These are phyloP conservation scores for Microstegium vimineum DNA, from an alignment of 176 grass and related monocot genomes.

Conservation along the genomic window DNA sequence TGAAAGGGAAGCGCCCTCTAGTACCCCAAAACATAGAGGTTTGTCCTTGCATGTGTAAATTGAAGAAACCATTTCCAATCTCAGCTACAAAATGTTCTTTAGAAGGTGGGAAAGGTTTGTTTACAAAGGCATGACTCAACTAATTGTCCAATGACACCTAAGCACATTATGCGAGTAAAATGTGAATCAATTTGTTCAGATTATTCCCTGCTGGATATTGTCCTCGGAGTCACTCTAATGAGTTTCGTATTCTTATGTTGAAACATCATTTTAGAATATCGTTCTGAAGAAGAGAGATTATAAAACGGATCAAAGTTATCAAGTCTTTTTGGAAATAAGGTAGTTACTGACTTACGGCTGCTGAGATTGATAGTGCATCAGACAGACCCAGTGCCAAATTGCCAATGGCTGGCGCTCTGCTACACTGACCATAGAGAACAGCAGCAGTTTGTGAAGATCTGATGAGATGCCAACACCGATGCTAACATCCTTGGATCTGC, in stretches of 20 bases:
- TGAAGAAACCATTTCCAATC: neutral
- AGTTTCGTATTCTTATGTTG: constrained; percentile 6
- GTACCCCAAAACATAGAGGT: constrained; percentile 75
- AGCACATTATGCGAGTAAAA: neutral
- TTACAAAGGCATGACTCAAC: too few relatives aligned
- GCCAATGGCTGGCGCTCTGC: neutral
- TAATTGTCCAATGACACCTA: neutral
- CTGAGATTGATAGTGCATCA: too few relatives aligned
- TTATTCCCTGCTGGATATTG: neutral
- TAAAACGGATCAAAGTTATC: neutral
- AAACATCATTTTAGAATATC: neutral
- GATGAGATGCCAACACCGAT: neutral
- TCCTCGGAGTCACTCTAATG: neutral
- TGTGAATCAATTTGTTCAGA: neutral
- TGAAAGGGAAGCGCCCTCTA: constrained; percentile 92
- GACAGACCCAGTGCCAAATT: neutral
- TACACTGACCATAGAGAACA: neutral
- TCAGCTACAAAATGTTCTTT: neutral
- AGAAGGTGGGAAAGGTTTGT: too few relatives aligned
- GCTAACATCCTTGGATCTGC: neutral
- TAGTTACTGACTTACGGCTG: too few relatives aligned
- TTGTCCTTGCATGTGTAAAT: neutral
- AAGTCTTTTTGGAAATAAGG: neutral
- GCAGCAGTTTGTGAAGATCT: neutral
- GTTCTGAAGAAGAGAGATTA: neutral